Evolutionary conservation across 441 rosid genomes (phyloP).

Genomic region (Sinapis alba): DNA sequence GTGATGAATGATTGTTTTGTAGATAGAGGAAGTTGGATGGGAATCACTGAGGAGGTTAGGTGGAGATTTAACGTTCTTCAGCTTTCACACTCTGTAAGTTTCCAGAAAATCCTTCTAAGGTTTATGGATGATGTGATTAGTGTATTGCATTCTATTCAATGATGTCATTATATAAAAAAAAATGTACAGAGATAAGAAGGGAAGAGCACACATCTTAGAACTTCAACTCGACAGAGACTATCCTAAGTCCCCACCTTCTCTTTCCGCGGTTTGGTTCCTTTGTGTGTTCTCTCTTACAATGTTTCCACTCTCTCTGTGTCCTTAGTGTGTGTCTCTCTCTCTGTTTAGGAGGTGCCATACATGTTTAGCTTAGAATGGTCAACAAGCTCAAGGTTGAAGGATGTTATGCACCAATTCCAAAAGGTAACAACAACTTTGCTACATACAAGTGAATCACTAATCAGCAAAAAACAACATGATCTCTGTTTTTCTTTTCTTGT

Average conservation of each 20-base stretch:
- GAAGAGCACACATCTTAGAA: slow-evolving; percentile 58
- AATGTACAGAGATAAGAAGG: slow-evolving; percentile 59
- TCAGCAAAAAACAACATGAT: not conserved
- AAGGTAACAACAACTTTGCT: slow-evolving; percentile 43
- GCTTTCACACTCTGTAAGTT: slow-evolving; percentile 64
- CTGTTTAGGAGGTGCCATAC: slow-evolving; percentile 63
- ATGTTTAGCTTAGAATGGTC: slow-evolving; percentile 65
- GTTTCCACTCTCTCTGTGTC: not conserved
- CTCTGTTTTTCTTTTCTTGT: not conserved
- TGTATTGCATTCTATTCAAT: not conserved
- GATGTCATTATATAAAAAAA: too few species aligned
- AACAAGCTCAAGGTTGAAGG: slow-evolving; percentile 60
- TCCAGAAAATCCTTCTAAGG: not conserved
- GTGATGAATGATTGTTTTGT: not conserved
- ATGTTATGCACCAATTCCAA: slow-evolving; percentile 61
- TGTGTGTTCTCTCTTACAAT: slow-evolving; percentile 4
- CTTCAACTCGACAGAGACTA: slow-evolving; percentile 56
- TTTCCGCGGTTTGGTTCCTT: slow-evolving; percentile 56
- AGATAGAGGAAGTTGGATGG: slow-evolving; percentile 88
- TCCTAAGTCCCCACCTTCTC: slow-evolving; percentile 62
- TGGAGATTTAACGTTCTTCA: slow-evolving; percentile 57
- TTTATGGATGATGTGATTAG: not conserved
- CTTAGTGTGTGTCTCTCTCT: not conserved
- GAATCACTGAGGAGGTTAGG: slow-evolving; percentile 52
- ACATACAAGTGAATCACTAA: slow-evolving; percentile 8